These are phyloP conservation scores for Prunus kanzakura DNA, from an alignment of 306 rosid genomes.

Conservation along the genomic window DNA sequence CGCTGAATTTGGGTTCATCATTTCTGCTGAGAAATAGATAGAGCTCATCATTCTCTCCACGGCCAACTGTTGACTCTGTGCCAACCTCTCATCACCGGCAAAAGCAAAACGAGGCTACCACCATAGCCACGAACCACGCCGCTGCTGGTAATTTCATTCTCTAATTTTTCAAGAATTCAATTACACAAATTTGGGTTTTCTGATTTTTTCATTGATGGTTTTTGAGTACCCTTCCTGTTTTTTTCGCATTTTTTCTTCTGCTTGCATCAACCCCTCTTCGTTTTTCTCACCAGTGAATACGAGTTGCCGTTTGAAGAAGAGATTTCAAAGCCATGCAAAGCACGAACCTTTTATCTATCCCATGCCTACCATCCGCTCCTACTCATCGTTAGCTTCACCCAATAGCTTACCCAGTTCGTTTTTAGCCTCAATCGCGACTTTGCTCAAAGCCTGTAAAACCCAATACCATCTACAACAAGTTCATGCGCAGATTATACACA, in stretches of 20 bases:
- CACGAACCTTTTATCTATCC: too few relatives aligned
- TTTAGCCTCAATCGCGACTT: constrained; percentile 16
- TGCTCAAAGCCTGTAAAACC: constrained; percentile 15
- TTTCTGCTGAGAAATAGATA: not conserved
- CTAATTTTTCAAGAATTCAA: not conserved
- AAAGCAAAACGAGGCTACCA: not conserved
- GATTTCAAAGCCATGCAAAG: too few relatives aligned
- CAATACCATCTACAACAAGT: too few relatives aligned
- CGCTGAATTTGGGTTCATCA: too few relatives aligned
- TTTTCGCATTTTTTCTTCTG: not conserved
- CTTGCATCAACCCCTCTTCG: not conserved
- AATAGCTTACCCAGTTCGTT: too few relatives aligned
- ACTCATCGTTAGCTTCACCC: too few relatives aligned
- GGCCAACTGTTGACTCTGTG: not conserved
- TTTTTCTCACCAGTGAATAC: not conserved
- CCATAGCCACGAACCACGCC: not conserved
- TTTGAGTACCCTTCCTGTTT: not conserved
- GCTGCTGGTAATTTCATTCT: not conserved
- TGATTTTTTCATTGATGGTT: not conserved
- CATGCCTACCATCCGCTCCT: too few relatives aligned
- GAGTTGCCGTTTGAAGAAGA: too few relatives aligned
- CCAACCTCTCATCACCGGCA: not conserved
- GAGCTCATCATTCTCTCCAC: not conserved
- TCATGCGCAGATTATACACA: too few relatives aligned
- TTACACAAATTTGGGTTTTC: not conserved